A percentile compares a stretch with the other conserved stretches of the same genome.
These are phyloP conservation scores for Diaporthe nobilis DNA, from an alignment of 2,329 filamentous ascomycete species.

Conservation along the genomic window DNA sequence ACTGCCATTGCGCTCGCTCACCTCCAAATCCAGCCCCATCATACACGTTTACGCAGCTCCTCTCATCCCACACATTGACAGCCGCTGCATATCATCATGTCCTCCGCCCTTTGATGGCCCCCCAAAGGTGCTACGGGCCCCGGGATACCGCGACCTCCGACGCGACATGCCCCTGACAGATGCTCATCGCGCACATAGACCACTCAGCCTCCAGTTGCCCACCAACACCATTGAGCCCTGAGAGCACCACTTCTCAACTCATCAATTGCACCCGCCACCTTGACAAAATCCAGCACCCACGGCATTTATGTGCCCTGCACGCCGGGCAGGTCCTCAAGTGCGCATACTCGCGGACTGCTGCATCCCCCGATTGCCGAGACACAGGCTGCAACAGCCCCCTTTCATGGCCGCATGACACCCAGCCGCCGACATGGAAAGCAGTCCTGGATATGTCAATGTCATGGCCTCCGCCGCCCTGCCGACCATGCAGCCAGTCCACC, in stretches of 20 bases:
- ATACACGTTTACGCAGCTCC: constrained; percentile 2
- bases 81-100: constrained; percentile 14
- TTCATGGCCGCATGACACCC: constrained; percentile 28
- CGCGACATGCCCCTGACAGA: constrained; percentile 27
- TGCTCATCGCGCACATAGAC: not conserved
- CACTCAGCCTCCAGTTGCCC: not conserved
- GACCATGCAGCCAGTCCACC: constrained; percentile 22
- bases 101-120: constrained; percentile 28
- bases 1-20: constrained; percentile 16
- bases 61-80: not conserved
- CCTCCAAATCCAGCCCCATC: not conserved
- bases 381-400: not conserved
- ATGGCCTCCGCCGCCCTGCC: constrained; percentile 2
- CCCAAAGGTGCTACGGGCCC: not conserved
- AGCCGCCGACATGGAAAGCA: constrained; percentile 7
- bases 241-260: not conserved
- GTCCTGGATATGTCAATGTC: constrained; percentile 12
- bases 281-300: not conserved
- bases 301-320: not conserved
- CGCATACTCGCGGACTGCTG: not conserved
- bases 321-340: not conserved
- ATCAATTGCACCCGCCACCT: not conserved
- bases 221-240: not conserved
- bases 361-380: constrained; percentile 3
- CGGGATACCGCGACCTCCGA: constrained; percentile 29